Conservation (phyloP, 805 yeast species). For the Saturnispora gosingensis region DNA sequence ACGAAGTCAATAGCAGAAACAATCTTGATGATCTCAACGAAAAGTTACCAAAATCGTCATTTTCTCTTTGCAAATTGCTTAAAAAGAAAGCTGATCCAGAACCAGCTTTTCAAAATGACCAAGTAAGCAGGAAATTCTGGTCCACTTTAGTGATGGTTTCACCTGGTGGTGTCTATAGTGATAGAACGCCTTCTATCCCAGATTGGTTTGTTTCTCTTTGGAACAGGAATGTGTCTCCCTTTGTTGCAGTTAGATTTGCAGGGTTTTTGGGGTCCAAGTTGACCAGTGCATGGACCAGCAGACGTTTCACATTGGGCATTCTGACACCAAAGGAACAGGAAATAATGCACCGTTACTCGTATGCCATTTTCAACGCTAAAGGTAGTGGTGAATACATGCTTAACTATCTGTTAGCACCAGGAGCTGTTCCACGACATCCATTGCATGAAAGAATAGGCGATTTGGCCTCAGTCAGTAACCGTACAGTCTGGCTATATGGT, state of each 20-base stretch:
- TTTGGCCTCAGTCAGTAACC: conserved; percentile 3
- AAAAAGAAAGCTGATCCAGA: background rate
- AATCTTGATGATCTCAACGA: conserved; percentile 10
- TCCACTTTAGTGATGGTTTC: conserved; percentile 65
- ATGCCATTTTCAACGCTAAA: conserved; percentile 71
- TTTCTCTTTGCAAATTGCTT: background rate
- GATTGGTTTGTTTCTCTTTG: conserved; percentile 72
- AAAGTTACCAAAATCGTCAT: conserved; percentile 3
- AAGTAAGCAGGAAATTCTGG: conserved; percentile 11
- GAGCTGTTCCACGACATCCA: conserved; percentile 82
- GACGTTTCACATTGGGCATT: conserved; percentile 50
- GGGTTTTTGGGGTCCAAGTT: conserved; percentile 80
- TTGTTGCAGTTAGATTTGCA: conserved; percentile 62
- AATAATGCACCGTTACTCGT: conserved; percentile 68
- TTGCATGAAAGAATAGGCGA: conserved; percentile 44
- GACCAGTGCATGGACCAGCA: conserved; percentile 81
- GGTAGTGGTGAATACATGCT: conserved; percentile 95
- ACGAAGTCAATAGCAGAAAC: conserved; percentile 10
- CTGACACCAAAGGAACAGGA: conserved; percentile 27
- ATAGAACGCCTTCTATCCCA: conserved; percentile 40
- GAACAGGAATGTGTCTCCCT: conserved; percentile 76
- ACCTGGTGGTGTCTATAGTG: conserved; percentile 73
- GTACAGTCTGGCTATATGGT: conserved; percentile 77
- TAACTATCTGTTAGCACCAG: conserved; percentile 77
- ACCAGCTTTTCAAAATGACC: background rate